Percentiles rank a stretch among this genome's conserved stretches.
phyloP scores from a whole-genome alignment of 1,139 yeast genomes.

The Kodamaea arcana region DNA sequence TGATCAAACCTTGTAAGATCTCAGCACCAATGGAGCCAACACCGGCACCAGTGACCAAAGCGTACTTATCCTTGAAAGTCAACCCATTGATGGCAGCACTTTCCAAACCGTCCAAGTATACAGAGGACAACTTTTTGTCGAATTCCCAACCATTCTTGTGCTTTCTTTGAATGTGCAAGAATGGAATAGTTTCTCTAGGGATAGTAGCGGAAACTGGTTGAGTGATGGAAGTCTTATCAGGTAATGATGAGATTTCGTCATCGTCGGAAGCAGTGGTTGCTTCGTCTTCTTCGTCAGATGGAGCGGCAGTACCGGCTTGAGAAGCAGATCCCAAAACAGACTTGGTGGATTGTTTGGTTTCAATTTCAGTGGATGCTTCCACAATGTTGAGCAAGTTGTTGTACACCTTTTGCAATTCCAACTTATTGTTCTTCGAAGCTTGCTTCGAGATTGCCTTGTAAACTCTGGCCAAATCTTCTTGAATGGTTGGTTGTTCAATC shows the following conservation, averaged over 20 bases:
- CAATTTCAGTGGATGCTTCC: slow-evolving; percentile 64
- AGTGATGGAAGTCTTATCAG: slow-evolving; percentile 62
- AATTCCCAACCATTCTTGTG: slow-evolving; percentile 78
- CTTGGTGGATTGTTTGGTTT: slow-evolving; percentile 43
- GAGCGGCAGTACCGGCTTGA: slow-evolving; percentile 41
- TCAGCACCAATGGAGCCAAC: slow-evolving; percentile 99
- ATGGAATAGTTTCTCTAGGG: slow-evolving; percentile 87
- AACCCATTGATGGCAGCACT: slow-evolving; percentile 90
- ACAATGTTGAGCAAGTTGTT: slow-evolving; percentile 73
- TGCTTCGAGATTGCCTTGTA: slow-evolving; percentile 79
- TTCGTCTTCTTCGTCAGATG: slow-evolving; percentile 53
- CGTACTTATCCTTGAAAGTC: slow-evolving; percentile 83
- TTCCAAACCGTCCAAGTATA: slow-evolving; percentile 86
- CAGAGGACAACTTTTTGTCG: slow-evolving; percentile 71
- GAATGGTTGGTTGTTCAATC: slow-evolving; percentile 64
- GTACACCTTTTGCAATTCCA: slow-evolving; percentile 78
- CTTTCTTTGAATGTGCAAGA: slow-evolving; percentile 85
- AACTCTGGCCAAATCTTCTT: slow-evolving; percentile 79
- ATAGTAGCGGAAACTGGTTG: slow-evolving; percentile 72
- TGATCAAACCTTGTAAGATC: slow-evolving; percentile 85
- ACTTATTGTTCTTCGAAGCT: slow-evolving; percentile 58
- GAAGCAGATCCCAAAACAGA: slow-evolving; percentile 34
- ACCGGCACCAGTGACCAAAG: slow-evolving; percentile 96
- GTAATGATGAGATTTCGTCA: slow-evolving; percentile 81
- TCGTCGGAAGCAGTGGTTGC: slow-evolving; percentile 45